Evolutionary conservation across 345 rosid genomes (phyloP).

Genomic region (Salix udensis): DNA sequence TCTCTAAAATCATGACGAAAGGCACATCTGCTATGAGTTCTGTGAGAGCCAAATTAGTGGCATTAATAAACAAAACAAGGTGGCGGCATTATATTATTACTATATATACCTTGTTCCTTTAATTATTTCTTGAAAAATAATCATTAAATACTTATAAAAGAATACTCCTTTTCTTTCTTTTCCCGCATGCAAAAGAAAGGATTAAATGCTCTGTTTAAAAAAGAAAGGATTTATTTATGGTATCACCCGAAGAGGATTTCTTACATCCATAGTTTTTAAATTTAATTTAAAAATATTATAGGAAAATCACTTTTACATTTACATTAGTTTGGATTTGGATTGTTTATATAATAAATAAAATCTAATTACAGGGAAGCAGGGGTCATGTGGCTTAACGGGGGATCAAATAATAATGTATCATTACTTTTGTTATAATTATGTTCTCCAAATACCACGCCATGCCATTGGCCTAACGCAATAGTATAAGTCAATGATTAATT

Average conservation of each 20-base stretch:
- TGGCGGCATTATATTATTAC: too few species aligned
- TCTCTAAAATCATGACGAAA: neutral
- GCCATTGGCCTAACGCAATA: neutral
- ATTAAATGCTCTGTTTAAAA: too few species aligned
- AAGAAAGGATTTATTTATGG: too few species aligned
- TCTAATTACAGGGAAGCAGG: neutral
- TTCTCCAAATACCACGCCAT: neutral
- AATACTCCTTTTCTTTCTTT: neutral
- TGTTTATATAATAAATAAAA: too few species aligned
- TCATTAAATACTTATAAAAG: neutral
- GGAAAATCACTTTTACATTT: too few species aligned
- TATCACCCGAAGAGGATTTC: too few species aligned
- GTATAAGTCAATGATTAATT: neutral
- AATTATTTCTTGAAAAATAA: neutral
- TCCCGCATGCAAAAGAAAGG: neutral
- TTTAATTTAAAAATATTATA: too few species aligned
- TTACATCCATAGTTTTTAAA: too few species aligned
- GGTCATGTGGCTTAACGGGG: neutral
- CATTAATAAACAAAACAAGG: neutral
- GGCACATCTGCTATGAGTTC: neutral
- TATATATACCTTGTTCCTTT: neutral
- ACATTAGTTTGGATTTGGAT: too few species aligned
- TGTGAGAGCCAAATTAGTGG: neutral
- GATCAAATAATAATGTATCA: slow-evolving; percentile 4
- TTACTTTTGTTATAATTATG: slow-evolving; percentile 10